These are phyloP conservation scores for Paracoccidioides lutzii DNA, from an alignment of 2,329 filamentous ascomycete species.

Conservation along the genomic window DNA sequence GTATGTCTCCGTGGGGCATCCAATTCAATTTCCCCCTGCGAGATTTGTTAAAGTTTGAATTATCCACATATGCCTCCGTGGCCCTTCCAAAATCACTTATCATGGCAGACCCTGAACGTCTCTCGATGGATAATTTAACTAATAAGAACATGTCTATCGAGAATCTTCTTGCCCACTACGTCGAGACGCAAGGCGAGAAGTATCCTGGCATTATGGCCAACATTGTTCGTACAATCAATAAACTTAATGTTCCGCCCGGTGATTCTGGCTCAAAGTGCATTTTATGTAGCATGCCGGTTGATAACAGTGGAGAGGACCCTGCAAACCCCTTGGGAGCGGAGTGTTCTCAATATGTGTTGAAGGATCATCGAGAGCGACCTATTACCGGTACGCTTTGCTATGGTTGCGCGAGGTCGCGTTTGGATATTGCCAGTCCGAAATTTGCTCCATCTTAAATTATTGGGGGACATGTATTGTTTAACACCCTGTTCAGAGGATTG, in stretches of 20 bases:
- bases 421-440: slow-evolving; percentile 10
- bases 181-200: slow-evolving; percentile 68
- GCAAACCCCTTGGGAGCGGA: slow-evolving; percentile 36
- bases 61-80: slow-evolving; percentile 52
- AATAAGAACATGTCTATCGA: slow-evolving; percentile 66
- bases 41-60: slow-evolving; percentile 72
- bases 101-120: slow-evolving; percentile 31
- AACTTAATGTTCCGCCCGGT: slow-evolving; percentile 44
- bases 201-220: slow-evolving; percentile 91
- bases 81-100: slow-evolving; percentile 38
- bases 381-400: slow-evolving; percentile 21
- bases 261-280: slow-evolving; percentile 39
- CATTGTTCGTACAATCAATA: slow-evolving; percentile 82
- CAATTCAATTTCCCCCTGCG: slow-evolving; percentile 67
- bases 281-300: slow-evolving; percentile 57
- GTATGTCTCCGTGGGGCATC: slow-evolving; percentile 45
- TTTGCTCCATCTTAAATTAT: neutral
- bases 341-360: neutral
- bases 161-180: slow-evolving; percentile 79
- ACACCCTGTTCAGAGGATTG: neutral
- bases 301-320: slow-evolving; percentile 42
- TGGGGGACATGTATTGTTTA: neutral
- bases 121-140: slow-evolving; percentile 22
- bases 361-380: neutral
- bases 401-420: slow-evolving; percentile 32